Evolutionary conservation across 305 asterid genomes (phyloP), one percentile per base, ranked within the genome.

Genomic region (Coffea humblotiana): DNA sequence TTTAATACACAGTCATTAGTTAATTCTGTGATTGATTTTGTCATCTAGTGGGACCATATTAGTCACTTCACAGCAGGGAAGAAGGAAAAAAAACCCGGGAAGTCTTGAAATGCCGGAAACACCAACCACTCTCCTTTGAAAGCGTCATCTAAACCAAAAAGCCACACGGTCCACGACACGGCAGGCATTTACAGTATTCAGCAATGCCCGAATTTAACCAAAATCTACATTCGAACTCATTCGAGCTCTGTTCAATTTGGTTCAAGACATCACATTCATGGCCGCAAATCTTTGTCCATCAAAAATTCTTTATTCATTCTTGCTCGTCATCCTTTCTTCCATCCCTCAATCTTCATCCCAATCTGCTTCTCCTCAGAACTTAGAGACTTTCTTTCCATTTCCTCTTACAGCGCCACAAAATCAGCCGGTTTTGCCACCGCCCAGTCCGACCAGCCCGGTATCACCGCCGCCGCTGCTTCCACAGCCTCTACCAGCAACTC

Each of bases 111-210:
- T 80, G 77, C 83, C 86, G 86, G 89, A 76, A 85, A 84, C 58
- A 66, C 84, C 92, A 88, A 87, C 93, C 80, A 88, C 93, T 87
- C 90, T 85, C 84, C 88, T 88, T 85, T 86, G 94, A 92, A 84
- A 85, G 67, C 85, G 88, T 91, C 95, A 85, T 87, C 91, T 75
- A 83, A 87, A 80, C 78, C 79, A 37, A 71, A 65, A 71, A 72
- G 11, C 19, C 56, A 67, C 51, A 77, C 32, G 32, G 71, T 75
- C 11, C 7, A 14, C 25, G 16, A n/a, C n/a, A 6, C 25, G 16
- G 15, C 15, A 23, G 4, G 40, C 27, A 58, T 13, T 58, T 64
- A 29, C 68, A 77, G 71, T 82, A 77, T 82, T 74, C 81, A 86
- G 89, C 87, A 80, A 94, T 90, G 97, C 88, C 80, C 86, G 81